Evolutionary conservation across 805 yeast genomes (phyloP), one percentile per base, ranked within the genome.

Genomic region (Hanseniaspora taiwanica): DNA sequence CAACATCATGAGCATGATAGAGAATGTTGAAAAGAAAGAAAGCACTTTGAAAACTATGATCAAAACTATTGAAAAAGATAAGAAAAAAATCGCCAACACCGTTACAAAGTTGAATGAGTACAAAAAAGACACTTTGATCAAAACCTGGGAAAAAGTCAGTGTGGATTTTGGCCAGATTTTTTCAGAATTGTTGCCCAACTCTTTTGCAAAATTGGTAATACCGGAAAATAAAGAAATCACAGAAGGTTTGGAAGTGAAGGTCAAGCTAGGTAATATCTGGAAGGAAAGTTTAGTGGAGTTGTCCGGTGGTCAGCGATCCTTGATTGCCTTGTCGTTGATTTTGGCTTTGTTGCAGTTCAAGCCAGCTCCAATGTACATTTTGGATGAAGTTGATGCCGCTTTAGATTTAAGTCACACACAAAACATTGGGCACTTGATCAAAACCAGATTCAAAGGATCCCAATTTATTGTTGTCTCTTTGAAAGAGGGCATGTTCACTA

Each of bases 351-450:
- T 91, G 38, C 94, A 86, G 58, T 89, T 82, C 66, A 84, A 86
- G 58, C 99, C 99, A 4, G 98, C 99, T 1, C 98, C 98, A 6
- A 83, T 91, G 94, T 91, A 91, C 55, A 89, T 91, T 49, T 65
- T 91, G 43, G 98, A 91, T 62, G 98, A 91, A 63, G 96, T 91
- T 29, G 98, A 91, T 64, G 98, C 99, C 1, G 99, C 99, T 1
- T 69, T 91, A 48, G 99, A 91, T 67, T 71, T 89, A 47, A 83
- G 93, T 44, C 99, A 91, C 56, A 91, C 99, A 1, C 97, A 91
- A 59, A 91, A 91, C 53, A 91, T 91, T 53, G 99, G 99, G 3
- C 95, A 85, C 54, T 68, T 91, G 56, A 91, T 91, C 59, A 91
- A 89, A 62, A 89, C 96, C 0, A 68, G 95, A 49, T 91, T 91